phyloP scores from a whole-genome alignment of 140 eudicot species.

The Bidens hawaiensis region DNA sequence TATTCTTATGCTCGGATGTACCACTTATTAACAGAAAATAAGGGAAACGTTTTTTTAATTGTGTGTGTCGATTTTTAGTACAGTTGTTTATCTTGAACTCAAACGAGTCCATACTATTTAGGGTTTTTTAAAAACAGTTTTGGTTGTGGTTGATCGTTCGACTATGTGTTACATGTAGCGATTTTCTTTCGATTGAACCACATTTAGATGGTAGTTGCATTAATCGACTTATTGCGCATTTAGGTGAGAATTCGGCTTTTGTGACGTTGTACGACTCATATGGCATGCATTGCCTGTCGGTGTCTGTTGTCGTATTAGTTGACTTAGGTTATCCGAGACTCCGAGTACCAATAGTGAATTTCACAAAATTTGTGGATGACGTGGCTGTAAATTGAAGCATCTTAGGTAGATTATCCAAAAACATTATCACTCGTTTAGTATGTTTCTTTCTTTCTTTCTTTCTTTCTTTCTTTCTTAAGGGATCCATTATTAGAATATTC shows the following conservation, averaged over 20 bases:
- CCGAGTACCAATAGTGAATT: slow-evolving; percentile 10
- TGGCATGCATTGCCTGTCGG: slow-evolving; percentile 6
- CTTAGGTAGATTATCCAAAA: neutral
- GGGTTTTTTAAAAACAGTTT: neutral
- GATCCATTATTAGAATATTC: neutral
- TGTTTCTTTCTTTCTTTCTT: too few relatives aligned
- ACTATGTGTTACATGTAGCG: neutral
- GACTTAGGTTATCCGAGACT: slow-evolving; percentile 7
- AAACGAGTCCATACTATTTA: slow-evolving; percentile 6
- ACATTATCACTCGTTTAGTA: neutral
- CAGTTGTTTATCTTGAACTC: slow-evolving; percentile 3
- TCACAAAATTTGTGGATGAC: neutral
- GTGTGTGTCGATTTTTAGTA: neutral
- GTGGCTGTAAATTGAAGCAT: slow-evolving; percentile 3
- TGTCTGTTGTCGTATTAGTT: neutral
- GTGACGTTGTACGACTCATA: neutral
- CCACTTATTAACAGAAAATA: neutral
- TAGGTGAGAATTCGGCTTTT: slow-evolving; percentile 14
- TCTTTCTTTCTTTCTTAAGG: neutral
- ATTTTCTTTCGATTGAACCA: neutral
- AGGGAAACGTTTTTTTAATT: neutral
- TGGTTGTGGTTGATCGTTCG: slow-evolving; percentile 4
- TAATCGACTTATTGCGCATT: neutral
- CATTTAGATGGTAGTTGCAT: slow-evolving; percentile 25
- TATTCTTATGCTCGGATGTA: neutral